Evolutionary conservation across 2,329 filamentous ascomycete species (phyloP).

Genomic region (Alternaria solani): DNA sequence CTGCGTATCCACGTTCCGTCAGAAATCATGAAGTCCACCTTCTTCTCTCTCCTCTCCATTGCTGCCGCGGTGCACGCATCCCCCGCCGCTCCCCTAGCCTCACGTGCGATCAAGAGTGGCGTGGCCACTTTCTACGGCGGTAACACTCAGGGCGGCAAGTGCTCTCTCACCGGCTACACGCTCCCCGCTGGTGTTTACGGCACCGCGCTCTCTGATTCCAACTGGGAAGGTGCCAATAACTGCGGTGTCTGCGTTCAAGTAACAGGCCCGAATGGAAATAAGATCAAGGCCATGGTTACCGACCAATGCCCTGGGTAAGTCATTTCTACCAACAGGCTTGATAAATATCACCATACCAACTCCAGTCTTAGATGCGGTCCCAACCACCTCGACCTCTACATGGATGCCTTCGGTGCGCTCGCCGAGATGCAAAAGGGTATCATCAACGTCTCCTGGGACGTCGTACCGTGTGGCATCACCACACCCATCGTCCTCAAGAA

Average conservation of each 20-base stretch:
- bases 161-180: slow-evolving; percentile 70
- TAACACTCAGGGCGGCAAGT: slow-evolving; percentile 65
- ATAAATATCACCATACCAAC: background rate
- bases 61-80: too few species aligned
- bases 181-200: slow-evolving; percentile 67
- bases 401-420: slow-evolving; percentile 59
- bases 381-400: slow-evolving; percentile 66
- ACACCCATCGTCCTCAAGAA: slow-evolving; percentile 61
- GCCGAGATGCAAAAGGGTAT: slow-evolving; percentile 56
- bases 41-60: slow-evolving; percentile 38
- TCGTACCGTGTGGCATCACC: slow-evolving; percentile 62
- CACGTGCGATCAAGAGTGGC: slow-evolving; percentile 24
- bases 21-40: slow-evolving; percentile 37
- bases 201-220: slow-evolving; percentile 66
- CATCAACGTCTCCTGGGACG: slow-evolving; percentile 60
- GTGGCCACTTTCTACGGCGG: slow-evolving; percentile 51
- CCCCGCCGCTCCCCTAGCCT: too few species aligned
- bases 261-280: slow-evolving; percentile 64
- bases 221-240: slow-evolving; percentile 64
- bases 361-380: slow-evolving; percentile 51
- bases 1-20: slow-evolving; percentile 8
- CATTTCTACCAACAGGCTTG: background rate
- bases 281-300: slow-evolving; percentile 70
- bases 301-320: slow-evolving; percentile 62
- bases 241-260: slow-evolving; percentile 71